Percentiles rank a stretch among this genome's conserved stretches.
phyloP scores from a whole-genome alignment of 2,329 filamentous ascomycete genomes.

The Aspergillus glaucus region DNA sequence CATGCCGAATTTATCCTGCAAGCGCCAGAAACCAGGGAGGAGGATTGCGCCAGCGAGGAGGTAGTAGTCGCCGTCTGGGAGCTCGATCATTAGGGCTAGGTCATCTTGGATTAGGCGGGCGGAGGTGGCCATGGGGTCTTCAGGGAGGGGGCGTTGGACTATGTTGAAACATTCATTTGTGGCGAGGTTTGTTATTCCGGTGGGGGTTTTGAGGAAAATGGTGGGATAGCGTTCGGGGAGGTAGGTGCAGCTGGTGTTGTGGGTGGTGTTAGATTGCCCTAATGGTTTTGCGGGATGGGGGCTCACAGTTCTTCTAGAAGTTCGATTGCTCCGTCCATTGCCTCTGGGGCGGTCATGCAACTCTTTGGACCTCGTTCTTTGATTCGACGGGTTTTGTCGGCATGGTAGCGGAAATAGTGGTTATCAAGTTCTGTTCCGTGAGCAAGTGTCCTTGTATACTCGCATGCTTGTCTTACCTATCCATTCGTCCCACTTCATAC shows the following conservation, averaged over 20 bases:
- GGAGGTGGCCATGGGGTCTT: conserved; percentile 72
- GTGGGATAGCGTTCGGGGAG: conserved; percentile 68
- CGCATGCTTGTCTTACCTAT: conserved; percentile 42
- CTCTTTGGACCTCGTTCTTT: conserved; percentile 60
- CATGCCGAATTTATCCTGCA: conserved; percentile 78
- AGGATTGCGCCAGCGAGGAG: conserved; percentile 70
- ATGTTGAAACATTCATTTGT: conserved; percentile 70
- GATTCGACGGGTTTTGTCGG: conserved; percentile 64
- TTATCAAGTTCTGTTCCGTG: conserved; percentile 63
- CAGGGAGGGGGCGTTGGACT: conserved; percentile 54
- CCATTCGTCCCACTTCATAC: conserved; percentile 66
- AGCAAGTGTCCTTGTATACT: background rate
- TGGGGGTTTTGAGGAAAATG: conserved; percentile 58
- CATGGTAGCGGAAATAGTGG: conserved; percentile 66
- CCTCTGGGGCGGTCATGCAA: conserved; percentile 62
- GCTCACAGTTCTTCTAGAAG: conserved; percentile 63
- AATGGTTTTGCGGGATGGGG: background rate
- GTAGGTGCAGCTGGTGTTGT: conserved; percentile 47
- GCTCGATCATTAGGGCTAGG: conserved; percentile 76
- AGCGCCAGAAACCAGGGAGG: conserved; percentile 75
- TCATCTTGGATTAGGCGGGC: conserved; percentile 75
- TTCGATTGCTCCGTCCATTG: conserved; percentile 66
- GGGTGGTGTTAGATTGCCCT: background rate
- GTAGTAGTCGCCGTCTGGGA: conserved; percentile 70
- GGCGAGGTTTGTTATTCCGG: conserved; percentile 63